Conservation (phyloP, 1,139 yeast genomes). For the Blastobotrys buckinghamii region DNA sequence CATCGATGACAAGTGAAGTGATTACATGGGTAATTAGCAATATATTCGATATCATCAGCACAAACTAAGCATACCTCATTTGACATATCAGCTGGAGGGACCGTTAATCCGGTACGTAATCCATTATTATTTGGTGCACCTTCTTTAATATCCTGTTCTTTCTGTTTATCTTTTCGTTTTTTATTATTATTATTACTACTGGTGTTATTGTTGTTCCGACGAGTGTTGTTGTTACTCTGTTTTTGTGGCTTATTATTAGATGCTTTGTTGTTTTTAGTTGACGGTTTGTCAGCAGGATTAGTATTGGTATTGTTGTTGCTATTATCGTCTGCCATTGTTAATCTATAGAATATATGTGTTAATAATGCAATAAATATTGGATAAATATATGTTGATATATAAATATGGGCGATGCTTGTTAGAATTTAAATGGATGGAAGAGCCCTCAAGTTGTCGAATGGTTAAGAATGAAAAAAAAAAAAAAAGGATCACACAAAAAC, state of each 20-base stretch:
- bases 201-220: background rate
- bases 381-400: too few species aligned
- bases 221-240: background rate
- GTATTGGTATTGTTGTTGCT: too few species aligned
- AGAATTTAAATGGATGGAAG: too few species aligned
- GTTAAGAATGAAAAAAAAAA: too few species aligned
- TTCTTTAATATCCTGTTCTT: background rate
- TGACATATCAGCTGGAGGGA: background rate
- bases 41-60: constrained; percentile 59
- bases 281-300: background rate
- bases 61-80: constrained; percentile 68
- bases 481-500: too few species aligned
- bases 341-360: too few species aligned
- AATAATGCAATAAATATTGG: too few species aligned
- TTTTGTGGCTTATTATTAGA: too few species aligned
- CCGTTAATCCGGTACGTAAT: background rate
- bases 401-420: too few species aligned
- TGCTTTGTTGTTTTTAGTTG: background rate
- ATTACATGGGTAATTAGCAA: constrained; percentile 75
- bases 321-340: too few species aligned
- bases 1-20: constrained; percentile 83
- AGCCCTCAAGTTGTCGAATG: too few species aligned
- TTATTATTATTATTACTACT: background rate
- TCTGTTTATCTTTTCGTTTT: background rate
- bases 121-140: background rate